A percentile compares a stretch with the other conserved stretches of the same genome.
phyloP scores from a whole-genome alignment of 257 asterid genomes.

The Misopates orontium region DNA sequence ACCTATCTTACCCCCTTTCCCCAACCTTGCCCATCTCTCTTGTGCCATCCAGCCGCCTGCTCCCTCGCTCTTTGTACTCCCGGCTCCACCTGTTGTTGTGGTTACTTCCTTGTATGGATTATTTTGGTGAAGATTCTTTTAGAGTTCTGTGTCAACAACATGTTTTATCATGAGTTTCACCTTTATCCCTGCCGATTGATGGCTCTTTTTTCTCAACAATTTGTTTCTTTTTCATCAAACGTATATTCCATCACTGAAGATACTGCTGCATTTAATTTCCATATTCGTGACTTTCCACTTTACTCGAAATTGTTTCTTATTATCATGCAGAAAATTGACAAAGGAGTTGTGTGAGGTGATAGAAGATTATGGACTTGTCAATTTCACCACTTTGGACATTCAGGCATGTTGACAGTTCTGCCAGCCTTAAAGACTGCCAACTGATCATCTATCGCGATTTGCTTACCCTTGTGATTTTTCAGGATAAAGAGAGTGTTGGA shows the following conservation, averaged over 20 bases:
- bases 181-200: not conserved
- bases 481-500: constrained; percentile 97
- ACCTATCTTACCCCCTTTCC: too few species aligned
- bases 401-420: constrained; percentile 53
- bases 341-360: constrained; percentile 95
- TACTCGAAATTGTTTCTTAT: not conserved
- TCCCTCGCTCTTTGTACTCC: too few species aligned
- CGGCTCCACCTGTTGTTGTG: too few species aligned
- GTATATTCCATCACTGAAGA: constrained; percentile 3
- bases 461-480: constrained; percentile 19
- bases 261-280: not conserved
- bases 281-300: not conserved
- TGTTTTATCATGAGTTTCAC: not conserved
- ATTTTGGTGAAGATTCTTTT: not conserved
- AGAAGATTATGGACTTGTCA: constrained; percentile 73
- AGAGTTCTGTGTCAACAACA: not conserved
- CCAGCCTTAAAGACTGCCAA: constrained; percentile 20
- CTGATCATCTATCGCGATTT: constrained; percentile 7
- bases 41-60: too few species aligned
- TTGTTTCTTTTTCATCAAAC: not conserved
- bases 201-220: not conserved
- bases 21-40: too few species aligned
- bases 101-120: too few species aligned
- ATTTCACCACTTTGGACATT: constrained; percentile 86
- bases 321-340: constrained; percentile 72